These are phyloP conservation scores for Taiwanofungus camphoratus DNA, from an alignment of 1,284 basidiomycete genomes.

Conservation along the genomic window DNA sequence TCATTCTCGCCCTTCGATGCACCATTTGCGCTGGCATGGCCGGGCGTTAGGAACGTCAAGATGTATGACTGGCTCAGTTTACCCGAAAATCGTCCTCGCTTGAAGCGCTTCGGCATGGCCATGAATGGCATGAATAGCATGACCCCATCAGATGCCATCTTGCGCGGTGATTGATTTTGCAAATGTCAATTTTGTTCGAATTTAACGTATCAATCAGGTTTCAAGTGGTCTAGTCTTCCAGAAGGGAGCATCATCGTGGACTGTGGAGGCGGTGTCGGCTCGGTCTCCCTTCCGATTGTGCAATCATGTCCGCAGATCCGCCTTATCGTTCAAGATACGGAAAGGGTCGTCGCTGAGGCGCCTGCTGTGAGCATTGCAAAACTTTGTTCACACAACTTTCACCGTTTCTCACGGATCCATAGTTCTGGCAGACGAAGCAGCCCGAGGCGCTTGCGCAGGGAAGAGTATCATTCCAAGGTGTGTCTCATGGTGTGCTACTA, in stretches of 20 bases:
- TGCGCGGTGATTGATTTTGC: slow-evolving; percentile 14
- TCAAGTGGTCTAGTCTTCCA: slow-evolving; percentile 12
- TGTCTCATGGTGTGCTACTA: neutral
- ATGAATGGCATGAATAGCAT: slow-evolving; percentile 23
- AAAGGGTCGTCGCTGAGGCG: slow-evolving; percentile 12
- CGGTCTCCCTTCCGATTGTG: slow-evolving; percentile 15
- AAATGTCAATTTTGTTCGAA: too few species aligned
- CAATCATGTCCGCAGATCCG: slow-evolving; percentile 18
- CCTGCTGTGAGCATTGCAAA: slow-evolving; percentile 7
- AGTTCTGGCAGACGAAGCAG: slow-evolving; percentile 22
- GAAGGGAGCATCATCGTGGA: slow-evolving; percentile 17
- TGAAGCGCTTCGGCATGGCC: slow-evolving; percentile 20
- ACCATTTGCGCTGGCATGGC: slow-evolving; percentile 23
- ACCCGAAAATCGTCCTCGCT: slow-evolving; percentile 18
- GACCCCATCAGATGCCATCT: slow-evolving; percentile 19
- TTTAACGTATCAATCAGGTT: slow-evolving; percentile 6
- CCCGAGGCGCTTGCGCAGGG: slow-evolving; percentile 18
- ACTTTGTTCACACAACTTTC: neutral
- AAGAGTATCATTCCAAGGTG: slow-evolving; percentile 18
- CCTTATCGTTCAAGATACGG: slow-evolving; percentile 28
- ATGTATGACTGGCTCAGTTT: slow-evolving; percentile 24
- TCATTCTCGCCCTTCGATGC: slow-evolving; percentile 18
- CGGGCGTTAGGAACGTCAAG: slow-evolving; percentile 14
- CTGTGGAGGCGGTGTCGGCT: slow-evolving; percentile 23
- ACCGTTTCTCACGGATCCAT: neutral